A percentile compares a stretch with the other conserved stretches of the same genome.
Evolutionary conservation across 768 basidiomycete species (phyloP).

Genomic region (Trametes cinnabarina): DNA sequence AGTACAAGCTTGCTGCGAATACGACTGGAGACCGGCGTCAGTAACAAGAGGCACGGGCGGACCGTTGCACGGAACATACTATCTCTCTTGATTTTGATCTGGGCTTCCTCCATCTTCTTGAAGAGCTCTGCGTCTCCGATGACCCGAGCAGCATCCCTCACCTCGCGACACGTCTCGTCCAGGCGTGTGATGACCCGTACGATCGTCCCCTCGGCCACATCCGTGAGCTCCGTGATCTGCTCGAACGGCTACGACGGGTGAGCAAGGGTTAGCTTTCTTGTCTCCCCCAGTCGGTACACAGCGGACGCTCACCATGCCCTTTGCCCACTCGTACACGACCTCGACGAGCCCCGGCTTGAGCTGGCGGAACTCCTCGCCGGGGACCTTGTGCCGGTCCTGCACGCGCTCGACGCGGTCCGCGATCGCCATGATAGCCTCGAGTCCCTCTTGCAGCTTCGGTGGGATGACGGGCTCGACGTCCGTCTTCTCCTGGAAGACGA

Average conservation of each 20-base stretch:
- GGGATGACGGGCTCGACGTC: constrained; percentile 84
- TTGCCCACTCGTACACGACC: constrained; percentile 99
- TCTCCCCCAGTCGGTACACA: too few species aligned
- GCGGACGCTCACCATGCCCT: constrained; percentile 82
- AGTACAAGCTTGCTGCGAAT: constrained; percentile 86
- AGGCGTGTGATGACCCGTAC: constrained; percentile 94
- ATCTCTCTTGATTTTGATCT: constrained; percentile 91
- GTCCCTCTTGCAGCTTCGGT: constrained; percentile 74
- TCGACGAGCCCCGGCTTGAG: constrained; percentile 92
- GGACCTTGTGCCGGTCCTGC: constrained; percentile 80
- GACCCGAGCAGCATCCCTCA: constrained; percentile 93
- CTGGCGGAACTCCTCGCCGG: constrained; percentile 72
- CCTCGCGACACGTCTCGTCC: constrained; percentile 96
- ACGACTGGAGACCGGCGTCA: constrained; percentile 50
- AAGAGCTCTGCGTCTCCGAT: constrained; percentile 95
- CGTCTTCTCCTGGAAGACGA: constrained; percentile 98
- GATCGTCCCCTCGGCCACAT: constrained; percentile 95
- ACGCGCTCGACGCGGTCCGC: constrained; percentile 74
- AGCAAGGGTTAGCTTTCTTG: background rate
- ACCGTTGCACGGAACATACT: constrained; percentile 54
- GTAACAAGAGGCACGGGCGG: background rate
- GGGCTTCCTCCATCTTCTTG: constrained; percentile 97
- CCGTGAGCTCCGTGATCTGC: constrained; percentile 89
- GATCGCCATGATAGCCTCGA: constrained; percentile 73
- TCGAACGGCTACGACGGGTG: constrained; percentile 74